A percentile compares a stretch with the other conserved stretches of the same genome.
Conservation (phyloP, 352 stramenopile species). For the Phytophthora multivora region DNA sequence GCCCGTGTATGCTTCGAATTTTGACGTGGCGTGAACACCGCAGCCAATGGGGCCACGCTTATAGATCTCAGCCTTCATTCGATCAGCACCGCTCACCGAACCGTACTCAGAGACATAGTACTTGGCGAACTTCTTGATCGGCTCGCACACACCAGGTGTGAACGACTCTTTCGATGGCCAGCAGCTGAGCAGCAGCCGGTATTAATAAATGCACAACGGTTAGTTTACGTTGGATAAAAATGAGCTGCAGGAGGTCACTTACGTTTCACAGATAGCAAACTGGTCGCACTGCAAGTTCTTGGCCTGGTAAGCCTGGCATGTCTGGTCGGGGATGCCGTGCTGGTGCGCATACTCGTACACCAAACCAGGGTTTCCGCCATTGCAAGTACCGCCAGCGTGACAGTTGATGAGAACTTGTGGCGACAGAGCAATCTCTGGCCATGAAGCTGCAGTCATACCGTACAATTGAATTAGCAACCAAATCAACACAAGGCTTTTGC, state of each 20-base stretch:
- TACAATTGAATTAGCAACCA: conserved; percentile 1
- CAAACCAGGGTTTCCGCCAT: conserved; percentile 78
- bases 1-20: conserved; percentile 81
- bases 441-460: conserved; percentile 46
- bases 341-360: conserved; percentile 89
- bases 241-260: conserved; percentile 12
- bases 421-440: conserved; percentile 82
- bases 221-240: background rate
- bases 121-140: conserved; percentile 88
- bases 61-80: conserved; percentile 94
- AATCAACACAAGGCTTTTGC: background rate
- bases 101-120: conserved; percentile 93
- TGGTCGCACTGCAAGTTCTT: conserved; percentile 82
- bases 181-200: conserved; percentile 46
- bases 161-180: conserved; percentile 90
- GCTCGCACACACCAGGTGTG: conserved; percentile 78
- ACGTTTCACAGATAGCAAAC: conserved; percentile 85
- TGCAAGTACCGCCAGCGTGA: conserved; percentile 75
- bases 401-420: conserved; percentile 89
- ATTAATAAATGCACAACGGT: conserved; percentile 2
- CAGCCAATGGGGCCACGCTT: conserved; percentile 91
- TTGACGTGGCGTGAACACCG: conserved; percentile 83
- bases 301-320: conserved; percentile 91
- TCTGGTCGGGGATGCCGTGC: conserved; percentile 92
- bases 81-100: conserved; percentile 79